Evolutionary conservation across 2,329 filamentous ascomycete species (phyloP), one percentile per base, ranked within the genome.

Genomic region (Penicillium oxalicum): DNA sequence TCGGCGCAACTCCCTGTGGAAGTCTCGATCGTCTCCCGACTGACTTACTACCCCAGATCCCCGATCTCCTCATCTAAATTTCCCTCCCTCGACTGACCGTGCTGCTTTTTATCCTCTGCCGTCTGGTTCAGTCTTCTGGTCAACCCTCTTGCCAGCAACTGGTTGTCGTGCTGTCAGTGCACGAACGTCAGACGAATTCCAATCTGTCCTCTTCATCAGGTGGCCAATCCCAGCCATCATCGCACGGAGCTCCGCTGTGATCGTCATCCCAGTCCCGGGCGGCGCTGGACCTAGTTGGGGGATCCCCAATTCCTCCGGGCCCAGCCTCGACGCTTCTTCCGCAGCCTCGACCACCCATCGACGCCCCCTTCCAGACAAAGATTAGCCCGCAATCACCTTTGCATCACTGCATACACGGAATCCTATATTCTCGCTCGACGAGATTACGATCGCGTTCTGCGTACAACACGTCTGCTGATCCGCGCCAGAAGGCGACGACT

Each of bases 231-330:
- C 52, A 53, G 52, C 54, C 52, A 49, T 52, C 42, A 43, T 52
- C 51, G 34, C 45, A 48, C 52, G 50, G 52, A 56, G 52, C 45
- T 54, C 48, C 49, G 47, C 54, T 27, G 49, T 50, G 52, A 55
- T 56, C 54, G 50, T 48, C 54, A 45, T 37, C 50, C 52, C 44
- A 51, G 54, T 48, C 52, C 52, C 49, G 48, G 45, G 43, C 37
- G 45, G 43, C 37, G 32, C 44, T 32, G 35, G 44, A 42, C 41
- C 51, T 49, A 45, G 47, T 33, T 33, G 44, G 48, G 42, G 44
- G 49, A 52, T 56, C 52, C 34, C 45, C 44, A 27, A 40, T 34
- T 35, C 18, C 46, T 43, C 48, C 44, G 40, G 49, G 51, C 36
- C 34, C 27, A 12, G 9, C 12, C 11, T 25, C 25, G 35, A 36